These are phyloP conservation scores for Lactarius sp. DNA, from an alignment of 768 basidiomycete species.

Conservation along the genomic window DNA sequence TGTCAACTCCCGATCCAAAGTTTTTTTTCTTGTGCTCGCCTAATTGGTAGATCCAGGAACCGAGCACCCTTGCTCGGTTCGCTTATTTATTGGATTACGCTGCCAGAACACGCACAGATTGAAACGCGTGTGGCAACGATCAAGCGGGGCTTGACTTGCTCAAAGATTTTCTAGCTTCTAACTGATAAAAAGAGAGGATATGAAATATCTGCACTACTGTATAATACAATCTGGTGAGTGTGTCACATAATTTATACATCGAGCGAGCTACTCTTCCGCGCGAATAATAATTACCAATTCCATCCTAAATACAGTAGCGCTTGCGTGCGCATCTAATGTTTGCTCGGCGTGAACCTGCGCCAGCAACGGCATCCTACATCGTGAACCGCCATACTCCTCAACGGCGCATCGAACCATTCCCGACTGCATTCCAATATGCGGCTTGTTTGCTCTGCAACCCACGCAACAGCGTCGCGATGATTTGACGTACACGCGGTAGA, in stretches of 20 bases:
- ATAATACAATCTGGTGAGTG: constrained; percentile 9
- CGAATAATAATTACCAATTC: constrained; percentile 4
- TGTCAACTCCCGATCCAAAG: not conserved
- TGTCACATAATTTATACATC: constrained; percentile 5
- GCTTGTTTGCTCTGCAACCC: constrained; percentile 41
- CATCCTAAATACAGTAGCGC: not conserved
- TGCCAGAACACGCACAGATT: not conserved
- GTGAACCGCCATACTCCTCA: not conserved
- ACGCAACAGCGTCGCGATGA: constrained; percentile 37
- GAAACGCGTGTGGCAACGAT: not conserved
- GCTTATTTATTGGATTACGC: not conserved
- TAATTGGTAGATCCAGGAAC: constrained; percentile 7
- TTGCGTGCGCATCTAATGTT: not conserved
- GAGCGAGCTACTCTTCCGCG: not conserved
- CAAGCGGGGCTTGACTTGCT: not conserved
- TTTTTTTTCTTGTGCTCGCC: not conserved
- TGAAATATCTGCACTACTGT: not conserved
- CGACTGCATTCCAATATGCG: constrained; percentile 34
- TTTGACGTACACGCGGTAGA: constrained; percentile 36
- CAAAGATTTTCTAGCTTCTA: not conserved
- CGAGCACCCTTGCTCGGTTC: not conserved
- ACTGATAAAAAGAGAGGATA: not conserved
- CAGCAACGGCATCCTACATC: not conserved
- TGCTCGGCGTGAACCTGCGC: not conserved
- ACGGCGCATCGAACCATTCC: constrained; percentile 7